Base-by-base conservation (phyloP, 2,329 filamentous ascomycete species). In the Balansia obtecta region DNA sequence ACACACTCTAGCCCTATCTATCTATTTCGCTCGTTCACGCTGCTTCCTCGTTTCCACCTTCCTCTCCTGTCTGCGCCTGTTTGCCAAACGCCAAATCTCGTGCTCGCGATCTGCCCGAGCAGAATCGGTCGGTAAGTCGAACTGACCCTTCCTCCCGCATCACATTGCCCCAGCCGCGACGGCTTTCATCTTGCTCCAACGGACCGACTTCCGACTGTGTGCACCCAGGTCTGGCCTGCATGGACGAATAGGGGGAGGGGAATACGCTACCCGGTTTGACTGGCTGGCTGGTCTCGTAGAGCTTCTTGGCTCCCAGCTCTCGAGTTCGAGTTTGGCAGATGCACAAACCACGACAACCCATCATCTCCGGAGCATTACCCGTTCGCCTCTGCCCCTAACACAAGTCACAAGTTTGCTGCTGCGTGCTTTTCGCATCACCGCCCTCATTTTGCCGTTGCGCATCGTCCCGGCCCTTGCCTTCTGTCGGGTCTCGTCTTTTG, bases 41-140 rank as follows among this genome's bases (percentile, higher is more conserved):
- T n/a, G 22, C 32, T 40, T 51, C 50, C 34, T 45, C 39, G 4
- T 15, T 20, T 32, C 18, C 10, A 22, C 41, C 41, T 30, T 42
- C 22, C 32, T 41, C 45, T 46, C 42, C 48, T 16, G 39, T 41
- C 40, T 27, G 40, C 50, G 45, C 44, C 22, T 37, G 16, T 48
- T 44, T 15, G 50, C 45, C 50, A 41, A 42, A 27, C 13, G n/a
- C 47, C n/a, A n/a, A 38, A 38, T 45, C 34, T 48, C 33, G 32
- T 37, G 50, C 37, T 33, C 50, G 50, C 46, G 34, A 27, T 38
- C 37, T 18, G 41, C 27, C 41, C 27, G 46, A 22, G n/a, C 15
- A 8, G 16, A 43, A 30, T 30, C 46, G 46, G 41, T 51, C 50
- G 46, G 50, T 51, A 51, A 48, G 50, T 51, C 15, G 47, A 32